Conservation (phyloP, 495 filamentous ascomycete species). For the Opeltia flavorubescens region DNA sequence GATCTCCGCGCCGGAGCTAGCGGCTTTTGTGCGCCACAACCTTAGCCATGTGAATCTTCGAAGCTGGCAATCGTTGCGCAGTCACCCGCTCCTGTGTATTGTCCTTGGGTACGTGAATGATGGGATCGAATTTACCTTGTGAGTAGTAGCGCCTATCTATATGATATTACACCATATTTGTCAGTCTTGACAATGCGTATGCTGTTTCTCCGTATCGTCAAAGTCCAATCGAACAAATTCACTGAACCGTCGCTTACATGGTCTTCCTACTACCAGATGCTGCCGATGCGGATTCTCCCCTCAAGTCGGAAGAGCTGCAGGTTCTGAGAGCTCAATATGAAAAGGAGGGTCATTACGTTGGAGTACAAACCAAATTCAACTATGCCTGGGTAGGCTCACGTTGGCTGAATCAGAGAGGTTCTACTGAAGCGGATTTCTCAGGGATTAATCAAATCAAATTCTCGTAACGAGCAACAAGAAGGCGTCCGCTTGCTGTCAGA, state of each 20-base stretch:
- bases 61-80: not conserved
- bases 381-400: constrained; percentile 69
- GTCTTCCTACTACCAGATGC: constrained; percentile 48
- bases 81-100: not conserved
- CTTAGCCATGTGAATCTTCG: too few species aligned
- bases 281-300: constrained; percentile 91
- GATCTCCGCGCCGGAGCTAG: too few species aligned
- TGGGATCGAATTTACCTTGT: constrained; percentile 61
- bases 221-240: too few species aligned
- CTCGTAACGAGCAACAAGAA: constrained; percentile 78
- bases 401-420: not conserved
- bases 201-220: too few species aligned
- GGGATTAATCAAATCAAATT: constrained; percentile 87
- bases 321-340: constrained; percentile 89
- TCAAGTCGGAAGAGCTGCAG: constrained; percentile 78
- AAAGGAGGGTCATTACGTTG: constrained; percentile 90
- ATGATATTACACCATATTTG: too few species aligned
- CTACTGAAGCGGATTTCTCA: constrained; percentile 21
- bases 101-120: constrained; percentile 15
- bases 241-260: constrained; percentile 8
- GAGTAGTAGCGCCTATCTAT: constrained; percentile 20
- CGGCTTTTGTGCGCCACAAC: too few species aligned
- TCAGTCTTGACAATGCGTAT: too few species aligned
- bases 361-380: constrained; percentile 98
- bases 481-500: constrained; percentile 89